Evolutionary conservation across 139 green algal species (phyloP), one percentile per base, ranked within the genome.

Genomic region (Haematococcus sp.): DNA sequence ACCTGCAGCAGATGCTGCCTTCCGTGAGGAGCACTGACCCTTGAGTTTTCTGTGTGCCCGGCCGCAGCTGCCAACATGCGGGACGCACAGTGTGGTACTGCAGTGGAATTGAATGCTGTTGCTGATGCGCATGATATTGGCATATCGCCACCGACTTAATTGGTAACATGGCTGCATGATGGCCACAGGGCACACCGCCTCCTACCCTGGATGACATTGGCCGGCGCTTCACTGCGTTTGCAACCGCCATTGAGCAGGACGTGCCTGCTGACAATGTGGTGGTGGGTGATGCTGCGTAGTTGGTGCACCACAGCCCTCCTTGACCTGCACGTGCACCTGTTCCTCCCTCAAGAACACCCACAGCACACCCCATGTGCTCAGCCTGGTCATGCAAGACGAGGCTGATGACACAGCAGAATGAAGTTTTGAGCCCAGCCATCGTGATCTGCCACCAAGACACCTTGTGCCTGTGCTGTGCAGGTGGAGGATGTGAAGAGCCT

Each of bases 1-100:
- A 79, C 64, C 55, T 83, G 46, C 71, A 74, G 40, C 49, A 58
- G 4, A 74, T 86, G 51, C 51, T 81, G 23, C 61, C 68, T 4
- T 40, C 23, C n/a, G 71, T 31, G n/a, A n/a, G n/a, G n/a, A n/a
- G n/a, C n/a, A n/a, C n/a, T n/a, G n/a, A n/a, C n/a, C n/a, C n/a
- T n/a, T n/a, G n/a, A n/a, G n/a, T n/a, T n/a, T n/a, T n/a, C n/a
- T n/a, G n/a, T n/a, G n/a, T n/a, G n/a, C n/a, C n/a, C n/a, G 43
- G 51, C 20, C 2, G 19, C 56, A 11, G 31, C 19, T 17, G 15
- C 25, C 7, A 15, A 3, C 61, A 77, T n/a, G 19, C 19, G 4
- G 16, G 34, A 20, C 25, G 28, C 32, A 5, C 55, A 75, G n/a
- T 64, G 67, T 79, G 67, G 58, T n/a, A n/a, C n/a, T n/a, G n/a